phyloP scores from a whole-genome alignment of 2,329 filamentous ascomycete species.

The Dothideomycetes sp. region DNA sequence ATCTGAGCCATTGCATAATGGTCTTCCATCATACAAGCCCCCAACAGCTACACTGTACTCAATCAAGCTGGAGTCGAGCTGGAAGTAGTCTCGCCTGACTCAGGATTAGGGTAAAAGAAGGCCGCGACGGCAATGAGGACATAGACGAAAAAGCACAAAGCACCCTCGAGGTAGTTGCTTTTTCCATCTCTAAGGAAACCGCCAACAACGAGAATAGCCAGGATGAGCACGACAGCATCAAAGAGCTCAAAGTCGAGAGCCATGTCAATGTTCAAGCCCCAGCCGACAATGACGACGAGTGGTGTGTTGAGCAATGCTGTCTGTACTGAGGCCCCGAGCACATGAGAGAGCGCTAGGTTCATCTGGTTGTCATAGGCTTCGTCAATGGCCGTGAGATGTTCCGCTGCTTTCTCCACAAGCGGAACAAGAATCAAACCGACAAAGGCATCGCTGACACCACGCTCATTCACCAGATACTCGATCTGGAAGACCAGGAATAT shows the following conservation, averaged over 20 bases:
- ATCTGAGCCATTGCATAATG: no score
- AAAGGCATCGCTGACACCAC: constrained; percentile 44
- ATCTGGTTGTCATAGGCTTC: constrained; percentile 69
- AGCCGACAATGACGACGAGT: constrained; percentile 71
- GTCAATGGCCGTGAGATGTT: constrained; percentile 73
- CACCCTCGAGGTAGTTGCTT: constrained; percentile 82
- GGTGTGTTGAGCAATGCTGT: constrained; percentile 83
- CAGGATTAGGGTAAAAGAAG: constrained; percentile 51
- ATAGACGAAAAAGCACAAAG: constrained; percentile 62
- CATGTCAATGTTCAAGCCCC: constrained; percentile 61
- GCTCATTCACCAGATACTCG: constrained; percentile 42
- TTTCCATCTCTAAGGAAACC: constrained; percentile 81
- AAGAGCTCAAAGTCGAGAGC: constrained; percentile 80
- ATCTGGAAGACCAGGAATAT: constrained; percentile 70
- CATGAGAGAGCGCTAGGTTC: constrained; percentile 76
- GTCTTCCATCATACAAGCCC: no score
- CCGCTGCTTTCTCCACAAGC: constrained; percentile 74
- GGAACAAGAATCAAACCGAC: constrained; percentile 67
- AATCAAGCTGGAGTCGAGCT: constrained; percentile 4
- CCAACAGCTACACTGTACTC: no score
- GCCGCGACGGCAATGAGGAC: constrained; percentile 51
- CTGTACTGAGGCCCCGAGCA: constrained; percentile 78
- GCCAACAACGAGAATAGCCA: constrained; percentile 77
- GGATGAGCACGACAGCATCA: constrained; percentile 68
- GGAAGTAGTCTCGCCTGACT: constrained; percentile 1